Percentiles rank a stretch among this genome's conserved stretches.
Conservation (phyloP, 164 flowering plant genomes). For the Stephania yunnanensis region DNA sequence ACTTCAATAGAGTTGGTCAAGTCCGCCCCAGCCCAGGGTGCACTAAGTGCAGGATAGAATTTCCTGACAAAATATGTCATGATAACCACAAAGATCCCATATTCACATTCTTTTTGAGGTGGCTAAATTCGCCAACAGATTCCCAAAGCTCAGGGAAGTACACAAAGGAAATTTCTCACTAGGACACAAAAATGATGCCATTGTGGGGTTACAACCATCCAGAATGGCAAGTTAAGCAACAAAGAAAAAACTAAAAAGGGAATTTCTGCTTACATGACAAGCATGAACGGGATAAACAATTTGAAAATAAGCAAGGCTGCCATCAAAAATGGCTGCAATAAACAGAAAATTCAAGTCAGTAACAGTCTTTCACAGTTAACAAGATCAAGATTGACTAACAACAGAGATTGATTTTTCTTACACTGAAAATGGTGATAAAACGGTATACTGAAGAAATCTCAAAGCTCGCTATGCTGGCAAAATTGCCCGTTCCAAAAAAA, state of each 20-base stretch:
- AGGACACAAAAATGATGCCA: background rate
- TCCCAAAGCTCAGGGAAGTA: background rate
- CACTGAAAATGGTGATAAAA: slow-evolving; percentile 91
- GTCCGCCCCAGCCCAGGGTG: background rate
- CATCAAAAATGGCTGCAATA: slow-evolving; percentile 94
- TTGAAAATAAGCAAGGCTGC: slow-evolving; percentile 89
- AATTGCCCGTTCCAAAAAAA: slow-evolving; percentile 94
- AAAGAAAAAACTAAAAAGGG: background rate
- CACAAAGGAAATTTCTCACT: background rate
- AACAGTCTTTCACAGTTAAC: background rate
- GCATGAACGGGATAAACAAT: slow-evolving; percentile 89
- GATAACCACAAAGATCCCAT: background rate
- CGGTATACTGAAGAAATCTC: slow-evolving; percentile 97
- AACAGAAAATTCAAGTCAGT: slow-evolving; percentile 20
- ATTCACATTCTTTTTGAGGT: background rate
- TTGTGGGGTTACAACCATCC: background rate
- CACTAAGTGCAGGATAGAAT: background rate
- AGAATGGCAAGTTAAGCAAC: background rate
- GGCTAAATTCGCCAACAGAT: background rate
- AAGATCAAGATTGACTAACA: background rate
- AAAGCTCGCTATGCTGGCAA: slow-evolving; percentile 97
- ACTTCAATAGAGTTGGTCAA: background rate
- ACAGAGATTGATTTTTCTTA: slow-evolving; percentile 32
- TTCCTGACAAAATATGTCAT: background rate
- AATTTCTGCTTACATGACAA: slow-evolving; percentile 76